Base-by-base conservation (phyloP, 225 moss, liverwort and hornwort species). In the Bryoerythrophyllum caledonicum region DNA sequence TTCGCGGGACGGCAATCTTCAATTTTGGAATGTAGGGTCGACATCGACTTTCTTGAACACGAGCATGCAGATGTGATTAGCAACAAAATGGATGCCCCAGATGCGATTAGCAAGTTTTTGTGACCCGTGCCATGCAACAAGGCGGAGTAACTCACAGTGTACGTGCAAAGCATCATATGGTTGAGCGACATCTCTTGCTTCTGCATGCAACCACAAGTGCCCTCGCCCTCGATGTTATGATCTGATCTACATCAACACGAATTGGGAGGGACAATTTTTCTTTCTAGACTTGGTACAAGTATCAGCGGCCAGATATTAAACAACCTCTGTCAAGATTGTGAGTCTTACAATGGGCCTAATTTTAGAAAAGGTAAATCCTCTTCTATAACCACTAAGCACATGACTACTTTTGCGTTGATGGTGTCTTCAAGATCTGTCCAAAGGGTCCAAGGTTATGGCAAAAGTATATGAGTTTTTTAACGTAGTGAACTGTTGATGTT, bases 291-390 rank as follows among this genome's bases (percentile, higher is more conserved):
- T 83, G 83, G 66, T 72, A 80, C 83, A 75, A 67, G 40, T 62
- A 72, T 63, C 48, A 73, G 76, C 76, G 61, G 76, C 66, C 73
- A 57, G 72, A 69, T 85, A 76, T 83, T 58, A 72, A 75, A 70
- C 44, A 80, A 79, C 70, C 76, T 87, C 72, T 74, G 78, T 80
- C 87, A 87, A 83, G 81, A 90, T 90, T 87, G 90, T 87, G 79
- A 90, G 90, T 85, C 82, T 90, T 74, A 87, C 90, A 77, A 85
- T 90, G 74, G 87, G 87, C 74, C 79, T 90, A 75, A 90, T 90
- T 79, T 82, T 90, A 81, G 90, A 90, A 77, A 90, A 90, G 90
- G 90, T 87, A 79, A 26, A 19, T 70, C 48, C 56, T 75, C 80
- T 44, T 76, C 17, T 58, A 8, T 24, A 28, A 76, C 19, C 60